Evolutionary conservation across 495 filamentous ascomycete species (phyloP), one percentile per base, ranked within the genome.

Genomic region (Penicillium arizonense): DNA sequence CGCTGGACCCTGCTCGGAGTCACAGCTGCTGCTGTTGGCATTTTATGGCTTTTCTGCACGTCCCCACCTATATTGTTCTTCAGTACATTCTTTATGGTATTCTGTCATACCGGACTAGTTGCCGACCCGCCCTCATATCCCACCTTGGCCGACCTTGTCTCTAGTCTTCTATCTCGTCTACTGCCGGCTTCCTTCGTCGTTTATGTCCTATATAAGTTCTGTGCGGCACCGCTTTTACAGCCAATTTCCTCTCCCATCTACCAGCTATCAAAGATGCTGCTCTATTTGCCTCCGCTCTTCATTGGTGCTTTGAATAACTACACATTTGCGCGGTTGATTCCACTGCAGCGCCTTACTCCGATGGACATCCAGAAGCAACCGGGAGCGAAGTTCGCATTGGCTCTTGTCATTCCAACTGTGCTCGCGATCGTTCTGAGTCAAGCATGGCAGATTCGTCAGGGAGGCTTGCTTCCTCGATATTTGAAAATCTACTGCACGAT

Each of bases 281-380:
- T 93, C 34, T 94, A 84, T 79, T 69, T 94, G 11, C 85, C 87
- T 1, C 79, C 79, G 13, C 83, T 82, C 52, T 95, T 91, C 83
- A 78, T 94, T 52, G 90, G 88, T 14, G 83, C 87, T 0, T 70
- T 96, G 47, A 87, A 86, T 37, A 96, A 95, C 60, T 87, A 91
- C 57, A 94, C 90, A 1, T 85, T 96, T 61, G 86, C 88, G 38
- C 71, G 70, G 5, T 81, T 85, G 70, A 91, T 96, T 56, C 90
- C 90, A 4, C 87, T 96, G 58, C 75, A 87, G 55, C 82, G 91
- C 18, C 74, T 96, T 7, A 95, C 88, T 0, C 77, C 81, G 0
- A 82, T 87, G 59, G 91, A 95, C 60, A 79, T 96, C 16, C 68
- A 81, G 36, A 78, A 86, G 62, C 88, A 95, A 53, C 88, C 88